Conservation (phyloP, 2,329 filamentous ascomycete species). For the Leptodontidium sp. region DNA sequence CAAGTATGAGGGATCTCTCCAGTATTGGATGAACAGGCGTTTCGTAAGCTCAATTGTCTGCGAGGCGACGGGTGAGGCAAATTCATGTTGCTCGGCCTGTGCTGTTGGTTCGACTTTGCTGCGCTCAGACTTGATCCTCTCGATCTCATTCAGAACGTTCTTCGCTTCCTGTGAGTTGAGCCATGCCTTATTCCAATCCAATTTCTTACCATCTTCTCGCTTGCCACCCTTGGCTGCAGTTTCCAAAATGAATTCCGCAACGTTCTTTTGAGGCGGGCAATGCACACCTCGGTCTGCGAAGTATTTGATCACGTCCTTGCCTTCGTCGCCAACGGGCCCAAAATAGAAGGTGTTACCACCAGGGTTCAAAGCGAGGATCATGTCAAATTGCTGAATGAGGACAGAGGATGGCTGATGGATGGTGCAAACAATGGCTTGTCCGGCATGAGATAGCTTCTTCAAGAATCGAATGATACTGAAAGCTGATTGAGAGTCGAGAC, state of each 20-base stretch:
- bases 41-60: constrained; percentile 74
- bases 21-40: constrained; percentile 76
- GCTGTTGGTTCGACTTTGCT: constrained; percentile 50
- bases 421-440: constrained; percentile 77
- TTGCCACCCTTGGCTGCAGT: constrained; percentile 66
- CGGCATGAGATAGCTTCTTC: constrained; percentile 70
- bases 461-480: constrained; percentile 74
- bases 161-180: constrained; percentile 67
- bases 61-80: constrained; percentile 68
- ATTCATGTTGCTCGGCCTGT: constrained; percentile 59
- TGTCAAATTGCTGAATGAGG: constrained; percentile 76
- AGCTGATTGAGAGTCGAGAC: constrained; percentile 74
- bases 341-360: constrained; percentile 78
- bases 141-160: constrained; percentile 69
- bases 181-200: constrained; percentile 84
- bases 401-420: constrained; percentile 77
- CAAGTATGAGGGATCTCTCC: constrained; percentile 78
- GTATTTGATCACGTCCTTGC: constrained; percentile 70
- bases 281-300: constrained; percentile 71
- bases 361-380: constrained; percentile 73
- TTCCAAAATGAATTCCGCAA: constrained; percentile 72
- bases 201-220: constrained; percentile 59
- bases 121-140: constrained; percentile 49
- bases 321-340: constrained; percentile 73
- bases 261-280: constrained; percentile 72